Percentiles rank a stretch among this genome's conserved stretches.
These are phyloP conservation scores for Stemphylium lycopersici DNA, from an alignment of 2,329 filamentous ascomycete genomes.

Conservation along the genomic window DNA sequence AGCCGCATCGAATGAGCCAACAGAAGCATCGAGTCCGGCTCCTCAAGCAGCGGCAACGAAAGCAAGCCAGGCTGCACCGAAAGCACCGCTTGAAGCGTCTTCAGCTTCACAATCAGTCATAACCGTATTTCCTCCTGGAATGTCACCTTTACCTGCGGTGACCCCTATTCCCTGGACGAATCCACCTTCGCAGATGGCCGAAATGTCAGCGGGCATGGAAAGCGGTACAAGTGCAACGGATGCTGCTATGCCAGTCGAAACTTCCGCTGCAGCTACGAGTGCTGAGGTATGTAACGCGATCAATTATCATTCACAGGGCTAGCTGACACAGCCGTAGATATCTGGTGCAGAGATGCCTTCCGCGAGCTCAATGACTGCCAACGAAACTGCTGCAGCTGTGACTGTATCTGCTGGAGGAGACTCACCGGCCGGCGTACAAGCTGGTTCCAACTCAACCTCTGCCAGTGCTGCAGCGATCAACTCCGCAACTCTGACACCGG, in stretches of 20 bases:
- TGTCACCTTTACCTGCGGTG: slow-evolving; percentile 10
- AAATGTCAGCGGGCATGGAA: not conserved
- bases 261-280: slow-evolving; percentile 10
- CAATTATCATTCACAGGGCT: not conserved
- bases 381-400: slow-evolving; percentile 11
- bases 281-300: slow-evolving; percentile 18
- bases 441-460: slow-evolving; percentile 15
- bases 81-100: not conserved
- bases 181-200: not conserved
- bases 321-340: not conserved
- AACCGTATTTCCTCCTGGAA: slow-evolving; percentile 3
- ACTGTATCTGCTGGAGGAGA: slow-evolving; percentile 25
- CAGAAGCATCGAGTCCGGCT: not conserved
- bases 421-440: slow-evolving; percentile 11
- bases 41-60: not conserved
- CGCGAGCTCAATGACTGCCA: not conserved
- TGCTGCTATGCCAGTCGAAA: slow-evolving; percentile 3
- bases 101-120: not conserved
- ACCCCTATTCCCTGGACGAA: slow-evolving; percentile 10
- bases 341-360: not conserved
- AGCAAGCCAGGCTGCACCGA: not conserved
- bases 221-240: not conserved
- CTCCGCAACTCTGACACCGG: slow-evolving; percentile 29
- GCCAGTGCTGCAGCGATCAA: slow-evolving; percentile 20
- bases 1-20: slow-evolving; percentile 12